phyloP scores from a whole-genome alignment of 2,329 filamentous ascomycete species.

The Fusarium paranaense region DNA sequence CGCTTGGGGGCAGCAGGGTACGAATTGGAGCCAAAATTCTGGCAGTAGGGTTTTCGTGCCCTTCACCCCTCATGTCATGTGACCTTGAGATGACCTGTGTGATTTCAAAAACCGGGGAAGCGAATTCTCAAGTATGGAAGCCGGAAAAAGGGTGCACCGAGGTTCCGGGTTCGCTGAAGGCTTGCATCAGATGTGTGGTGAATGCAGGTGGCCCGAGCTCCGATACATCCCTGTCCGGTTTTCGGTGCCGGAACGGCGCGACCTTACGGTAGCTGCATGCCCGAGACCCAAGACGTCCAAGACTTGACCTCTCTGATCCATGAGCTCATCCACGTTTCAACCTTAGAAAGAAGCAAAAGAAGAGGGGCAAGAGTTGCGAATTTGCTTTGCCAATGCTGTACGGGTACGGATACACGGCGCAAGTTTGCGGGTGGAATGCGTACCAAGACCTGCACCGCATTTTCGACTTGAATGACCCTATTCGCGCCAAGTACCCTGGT shows the following conservation, averaged over 20 bases:
- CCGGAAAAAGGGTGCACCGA: constrained; percentile 4
- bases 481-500: constrained; percentile 9
- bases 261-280: neutral
- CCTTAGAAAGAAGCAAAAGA: neutral
- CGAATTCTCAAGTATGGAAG: neutral
- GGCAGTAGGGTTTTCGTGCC: constrained; percentile 56
- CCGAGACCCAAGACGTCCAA: neutral
- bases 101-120: constrained; percentile 3
- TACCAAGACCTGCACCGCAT: constrained; percentile 1
- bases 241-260: neutral
- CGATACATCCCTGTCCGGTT: neutral
- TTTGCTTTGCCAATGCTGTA: neutral
- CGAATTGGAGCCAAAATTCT: constrained; percentile 50
- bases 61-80: constrained; percentile 52
- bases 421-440: constrained; percentile 4
- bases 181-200: neutral
- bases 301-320: neutral
- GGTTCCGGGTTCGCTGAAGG: constrained; percentile 2
- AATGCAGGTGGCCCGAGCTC: neutral
- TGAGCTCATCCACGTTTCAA: neutral
- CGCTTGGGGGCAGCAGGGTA: constrained; percentile 37
- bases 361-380: neutral
- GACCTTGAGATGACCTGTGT: constrained; percentile 29
- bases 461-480: neutral
- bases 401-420: neutral